Evolutionary conservation across 2,329 filamentous ascomycete species (phyloP).

Genomic region (Penicillium sp.): DNA sequence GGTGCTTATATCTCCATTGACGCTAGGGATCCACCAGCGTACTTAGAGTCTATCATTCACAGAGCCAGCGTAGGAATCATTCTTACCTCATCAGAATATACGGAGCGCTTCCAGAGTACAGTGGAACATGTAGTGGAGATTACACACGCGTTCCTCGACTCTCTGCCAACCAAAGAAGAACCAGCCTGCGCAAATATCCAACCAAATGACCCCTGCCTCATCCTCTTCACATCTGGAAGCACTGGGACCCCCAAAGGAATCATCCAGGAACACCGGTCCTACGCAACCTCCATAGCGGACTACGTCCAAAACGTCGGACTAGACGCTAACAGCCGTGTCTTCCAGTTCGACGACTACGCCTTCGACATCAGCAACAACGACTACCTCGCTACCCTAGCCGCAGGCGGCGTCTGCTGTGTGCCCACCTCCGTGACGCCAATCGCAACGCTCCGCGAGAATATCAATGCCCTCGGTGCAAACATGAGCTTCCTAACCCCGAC

Average conservation of each 20-base stretch:
- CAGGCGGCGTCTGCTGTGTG: constrained; percentile 34
- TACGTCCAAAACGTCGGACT: constrained; percentile 27
- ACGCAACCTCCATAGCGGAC: constrained; percentile 28
- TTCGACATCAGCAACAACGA: constrained; percentile 38
- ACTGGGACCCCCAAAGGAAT: constrained; percentile 35
- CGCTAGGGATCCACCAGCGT: constrained; percentile 71
- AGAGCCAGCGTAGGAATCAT: constrained; percentile 71
- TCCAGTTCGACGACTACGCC: constrained; percentile 35
- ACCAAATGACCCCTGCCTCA: constrained; percentile 26
- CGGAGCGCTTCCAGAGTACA: neutral
- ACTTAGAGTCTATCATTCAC: constrained; percentile 73
- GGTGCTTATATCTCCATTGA: constrained; percentile 68
- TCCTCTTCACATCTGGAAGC: constrained; percentile 35
- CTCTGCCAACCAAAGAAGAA: neutral
- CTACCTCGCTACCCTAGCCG: constrained; percentile 26
- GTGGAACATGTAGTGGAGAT: neutral
- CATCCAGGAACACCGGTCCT: constrained; percentile 31
- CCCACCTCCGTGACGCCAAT: constrained; percentile 25
- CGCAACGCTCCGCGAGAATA: constrained; percentile 18
- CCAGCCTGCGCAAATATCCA: constrained; percentile 15
- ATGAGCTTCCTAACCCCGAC: neutral
- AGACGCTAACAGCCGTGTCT: constrained; percentile 25
- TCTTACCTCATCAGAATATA: constrained; percentile 53
- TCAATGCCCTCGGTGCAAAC: neutral
- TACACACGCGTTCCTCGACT: neutral